Evolutionary conservation across 306 rosid species (phyloP).

Genomic region (Cotoneaster glaucophyllus): DNA sequence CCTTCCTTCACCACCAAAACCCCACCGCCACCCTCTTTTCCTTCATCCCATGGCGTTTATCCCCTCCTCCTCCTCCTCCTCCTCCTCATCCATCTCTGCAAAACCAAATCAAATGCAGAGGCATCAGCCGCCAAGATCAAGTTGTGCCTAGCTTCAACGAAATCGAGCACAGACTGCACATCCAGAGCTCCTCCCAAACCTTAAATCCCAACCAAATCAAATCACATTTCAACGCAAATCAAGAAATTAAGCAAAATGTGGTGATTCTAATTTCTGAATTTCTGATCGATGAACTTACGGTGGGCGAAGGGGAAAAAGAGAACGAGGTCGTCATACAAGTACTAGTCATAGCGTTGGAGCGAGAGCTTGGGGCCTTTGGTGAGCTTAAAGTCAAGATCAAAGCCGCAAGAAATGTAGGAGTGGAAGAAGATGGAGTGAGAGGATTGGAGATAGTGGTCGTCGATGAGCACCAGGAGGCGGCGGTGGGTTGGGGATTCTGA

Average conservation of each 20-base stretch:
- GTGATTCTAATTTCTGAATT: not conserved
- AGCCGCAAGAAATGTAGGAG: not conserved
- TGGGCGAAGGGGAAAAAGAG: not conserved
- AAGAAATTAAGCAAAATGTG: not conserved
- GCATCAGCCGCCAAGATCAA: not conserved
- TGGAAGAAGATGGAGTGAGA: not conserved
- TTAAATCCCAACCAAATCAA: not conserved
- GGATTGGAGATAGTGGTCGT: constrained; percentile 40
- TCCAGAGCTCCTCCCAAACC: not conserved
- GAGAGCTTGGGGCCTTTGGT: not conserved
- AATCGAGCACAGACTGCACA: not conserved
- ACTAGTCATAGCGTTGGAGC: not conserved
- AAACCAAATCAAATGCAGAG: not conserved
- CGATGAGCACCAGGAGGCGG: constrained; percentile 57
- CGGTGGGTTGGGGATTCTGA: constrained; percentile 47
- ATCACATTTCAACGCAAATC: not conserved
- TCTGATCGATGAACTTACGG: not conserved
- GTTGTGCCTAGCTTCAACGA: not conserved
- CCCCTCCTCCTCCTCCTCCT: too few relatives aligned
- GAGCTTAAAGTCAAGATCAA: not conserved
- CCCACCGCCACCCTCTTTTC: too few relatives aligned
- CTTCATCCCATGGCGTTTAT: too few relatives aligned
- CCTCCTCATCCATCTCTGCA: too few relatives aligned
- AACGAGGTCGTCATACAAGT: not conserved
- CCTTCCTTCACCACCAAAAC: too few relatives aligned